A percentile compares a stretch with the other conserved stretches of the same genome.
Evolutionary conservation across 192 early-diverging fungal species (phyloP).

Genomic region (Umbelopsis ramanniana): DNA sequence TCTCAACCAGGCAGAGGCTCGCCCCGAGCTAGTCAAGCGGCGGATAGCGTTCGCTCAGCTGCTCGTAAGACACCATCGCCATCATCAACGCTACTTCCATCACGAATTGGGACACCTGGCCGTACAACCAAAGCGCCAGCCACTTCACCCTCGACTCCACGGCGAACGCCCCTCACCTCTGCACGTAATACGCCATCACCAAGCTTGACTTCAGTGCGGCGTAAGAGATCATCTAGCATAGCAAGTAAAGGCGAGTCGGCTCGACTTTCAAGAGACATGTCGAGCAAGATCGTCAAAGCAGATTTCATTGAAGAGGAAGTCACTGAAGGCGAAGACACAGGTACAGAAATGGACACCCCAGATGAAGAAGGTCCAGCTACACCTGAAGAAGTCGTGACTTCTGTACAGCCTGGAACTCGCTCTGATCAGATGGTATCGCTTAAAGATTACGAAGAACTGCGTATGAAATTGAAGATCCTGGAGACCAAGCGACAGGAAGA

Average conservation of each 20-base stretch:
- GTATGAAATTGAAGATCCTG: conserved; percentile 73
- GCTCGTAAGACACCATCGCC: conserved; percentile 33
- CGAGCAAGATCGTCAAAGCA: neutral
- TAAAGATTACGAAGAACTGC: conserved; percentile 81
- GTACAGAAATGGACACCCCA: conserved; percentile 1
- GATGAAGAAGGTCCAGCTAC: conserved; percentile 11
- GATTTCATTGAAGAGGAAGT: conserved; percentile 8
- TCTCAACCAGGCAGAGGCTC: conserved; percentile 16
- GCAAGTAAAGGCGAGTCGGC: conserved; percentile 25
- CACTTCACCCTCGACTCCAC: conserved; percentile 23
- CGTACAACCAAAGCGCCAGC: conserved; percentile 27
- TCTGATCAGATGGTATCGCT: conserved; percentile 52
- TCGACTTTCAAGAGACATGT: conserved; percentile 4
- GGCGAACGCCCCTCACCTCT: neutral
- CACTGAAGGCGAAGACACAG: conserved; percentile 9
- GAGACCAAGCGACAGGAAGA: conserved; percentile 86
- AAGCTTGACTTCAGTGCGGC: neutral
- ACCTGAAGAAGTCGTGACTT: neutral
- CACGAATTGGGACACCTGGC: conserved; percentile 29
- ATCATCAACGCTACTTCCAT: conserved; percentile 30
- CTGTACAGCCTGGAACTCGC: neutral
- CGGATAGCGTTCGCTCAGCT: conserved; percentile 26
- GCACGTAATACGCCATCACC: conserved; percentile 24
- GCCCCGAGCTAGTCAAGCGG: conserved; percentile 35
- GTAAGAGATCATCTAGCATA: conserved; percentile 16